Evolutionary conservation across 768 basidiomycete genomes (phyloP).

Genomic region (Auriscalpium microsporum): DNA sequence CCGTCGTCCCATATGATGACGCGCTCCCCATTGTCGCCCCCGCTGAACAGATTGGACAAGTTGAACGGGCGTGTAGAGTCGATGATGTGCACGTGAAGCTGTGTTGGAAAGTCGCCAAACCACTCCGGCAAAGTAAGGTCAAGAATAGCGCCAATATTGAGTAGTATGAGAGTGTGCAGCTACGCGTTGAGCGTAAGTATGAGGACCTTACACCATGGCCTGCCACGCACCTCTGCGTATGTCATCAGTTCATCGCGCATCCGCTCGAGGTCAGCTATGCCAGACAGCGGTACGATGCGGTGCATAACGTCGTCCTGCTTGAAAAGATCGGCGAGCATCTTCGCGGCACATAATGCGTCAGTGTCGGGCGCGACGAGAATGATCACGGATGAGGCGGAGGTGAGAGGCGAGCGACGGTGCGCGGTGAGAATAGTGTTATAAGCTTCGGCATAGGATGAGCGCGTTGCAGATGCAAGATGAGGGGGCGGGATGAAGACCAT

Average conservation of each 20-base stretch:
- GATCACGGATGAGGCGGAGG: slow-evolving; percentile 76
- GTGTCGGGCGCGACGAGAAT: slow-evolving; percentile 86
- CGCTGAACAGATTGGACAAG: slow-evolving; percentile 75
- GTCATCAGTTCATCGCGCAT: slow-evolving; percentile 57
- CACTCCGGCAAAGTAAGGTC: slow-evolving; percentile 68
- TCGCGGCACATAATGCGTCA: slow-evolving; percentile 85
- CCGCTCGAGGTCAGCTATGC: slow-evolving; percentile 65
- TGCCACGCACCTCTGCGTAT: slow-evolving; percentile 52
- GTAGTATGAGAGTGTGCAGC: slow-evolving; percentile 83
- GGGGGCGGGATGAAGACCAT: slow-evolving; percentile 73
- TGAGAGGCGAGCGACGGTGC: slow-evolving; percentile 63
- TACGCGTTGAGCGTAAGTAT: slow-evolving; percentile 19
- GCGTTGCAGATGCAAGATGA: slow-evolving; percentile 48
- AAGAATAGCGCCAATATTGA: slow-evolving; percentile 87
- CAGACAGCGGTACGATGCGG: slow-evolving; percentile 82
- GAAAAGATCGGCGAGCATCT: slow-evolving; percentile 84
- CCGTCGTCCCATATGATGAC: slow-evolving; percentile 94
- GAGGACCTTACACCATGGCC: neutral
- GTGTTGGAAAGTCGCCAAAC: slow-evolving; percentile 63
- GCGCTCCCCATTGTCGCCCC: slow-evolving; percentile 55
- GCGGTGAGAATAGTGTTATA: slow-evolving; percentile 65
- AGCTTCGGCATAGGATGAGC: slow-evolving; percentile 62
- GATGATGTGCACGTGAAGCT: slow-evolving; percentile 81
- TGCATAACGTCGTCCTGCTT: slow-evolving; percentile 92
- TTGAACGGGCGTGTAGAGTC: slow-evolving; percentile 91